Evolutionary conservation across 179 eudicot genomes (phyloP), one percentile per base, ranked within the genome.

Genomic region (Carnegiea gigantea): DNA sequence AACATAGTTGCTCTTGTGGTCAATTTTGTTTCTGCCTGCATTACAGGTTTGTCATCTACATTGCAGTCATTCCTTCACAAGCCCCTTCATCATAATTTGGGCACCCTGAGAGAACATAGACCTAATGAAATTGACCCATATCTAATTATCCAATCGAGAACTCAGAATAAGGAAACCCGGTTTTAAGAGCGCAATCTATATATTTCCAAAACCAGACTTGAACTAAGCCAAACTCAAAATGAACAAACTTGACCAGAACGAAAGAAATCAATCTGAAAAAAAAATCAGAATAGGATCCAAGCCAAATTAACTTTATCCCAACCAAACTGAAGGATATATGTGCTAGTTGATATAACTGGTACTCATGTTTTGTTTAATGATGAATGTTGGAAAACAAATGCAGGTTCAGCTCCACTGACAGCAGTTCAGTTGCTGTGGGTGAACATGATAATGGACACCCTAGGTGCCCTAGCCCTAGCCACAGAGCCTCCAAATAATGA

Each of bases 401-500:
- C 86, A 94, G 98, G 98, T 59, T 88, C 93, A 30, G 97, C 97
- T 43, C 98, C 98, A 33, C 88, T 94, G 53, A 94, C 98, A 1
- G 92, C 97, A n/a, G 97, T 94, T 79, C 95, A 94, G 82, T 70
- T 94, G 85, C 91, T 94, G 5, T 94, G 98, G 98, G 98, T 94
- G 75, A 94, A 94, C 91, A 93, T 94, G 97, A 94, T 94, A 4
- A 94, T 94, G 98, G 98, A 94, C 90, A 94, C 97, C 10, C 87
- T 94, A 0, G 98, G 98, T 14, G 98, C 98, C 46, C 85, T 94
- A 40, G 98, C 98, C 75, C 83, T 94, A 40, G 98, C 98, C 38
- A 94, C 98, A 1, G 98, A 94, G 75, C 93, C 97, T n/a, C 98
- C 98, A 17, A 89, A 79, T 12, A 91, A 93, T 73, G 94, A 89